Base-by-base conservation (phyloP, 768 basidiomycete species). In the Brasilioporus rufonigricans region DNA sequence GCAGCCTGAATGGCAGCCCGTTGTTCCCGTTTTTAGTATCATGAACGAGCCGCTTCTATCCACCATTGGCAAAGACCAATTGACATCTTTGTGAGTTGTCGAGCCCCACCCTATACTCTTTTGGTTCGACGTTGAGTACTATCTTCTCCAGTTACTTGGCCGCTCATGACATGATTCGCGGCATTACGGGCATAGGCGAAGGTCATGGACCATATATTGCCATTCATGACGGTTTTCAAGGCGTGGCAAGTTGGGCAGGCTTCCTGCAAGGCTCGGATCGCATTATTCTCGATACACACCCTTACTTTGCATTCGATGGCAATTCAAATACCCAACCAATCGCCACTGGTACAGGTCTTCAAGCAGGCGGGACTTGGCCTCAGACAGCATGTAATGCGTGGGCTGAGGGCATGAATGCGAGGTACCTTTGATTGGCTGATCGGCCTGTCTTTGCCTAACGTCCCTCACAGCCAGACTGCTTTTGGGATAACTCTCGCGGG, bases 401-500 rank as follows among this genome's bases (percentile, higher is more conserved):
- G 87, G 87, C 78, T 0, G 69, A 74, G 13, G 64, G 70, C 44
- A 76, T 82, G 52, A 87, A 87, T n/a, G 45, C 56, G 12, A 70
- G 71, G 71, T 71, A 49, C 78, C 16, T 44, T 48, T 18, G 43
- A 43, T 47, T 29, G 21, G 43, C 46, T 12, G 41, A 46, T 52
- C 23, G 21, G 7, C 23, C 44, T 44, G 43, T 31, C 33, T 10
- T 26, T 5, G 29, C 48, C 49, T 56, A 31, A 57, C 19, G 24
- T 48, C 44, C 23, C 31, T 44, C 60, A 31, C 52, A 80, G 78
- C 65, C 80, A 68, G 66, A 70, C 62, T 54, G 66, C 71, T 9
- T 90, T 91, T 61, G 93, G 93, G 11, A 71, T 93, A 38, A 84
- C 84, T 14, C 65, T 86, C 24, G 84, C 83, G 1, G 93, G 90